Evolutionary conservation across 495 filamentous ascomycete species (phyloP).

Genomic region (Podospora australis): DNA sequence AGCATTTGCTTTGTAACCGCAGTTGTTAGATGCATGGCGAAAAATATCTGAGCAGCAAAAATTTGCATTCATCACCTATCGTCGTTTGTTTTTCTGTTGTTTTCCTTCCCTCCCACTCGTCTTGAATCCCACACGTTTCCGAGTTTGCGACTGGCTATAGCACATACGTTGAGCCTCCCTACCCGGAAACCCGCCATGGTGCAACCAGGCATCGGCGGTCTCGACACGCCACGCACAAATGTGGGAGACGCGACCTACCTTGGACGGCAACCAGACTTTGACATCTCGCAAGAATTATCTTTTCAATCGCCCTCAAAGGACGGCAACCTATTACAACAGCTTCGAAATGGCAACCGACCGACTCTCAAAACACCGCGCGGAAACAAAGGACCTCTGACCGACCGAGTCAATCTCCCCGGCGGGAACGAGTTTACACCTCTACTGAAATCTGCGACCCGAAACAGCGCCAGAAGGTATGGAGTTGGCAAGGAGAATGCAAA

Average conservation of each 20-base stretch:
- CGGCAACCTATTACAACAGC: slow-evolving; percentile 60
- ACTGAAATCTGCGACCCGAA: slow-evolving; percentile 80
- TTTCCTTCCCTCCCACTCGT: not conserved
- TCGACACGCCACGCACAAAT: slow-evolving; percentile 77
- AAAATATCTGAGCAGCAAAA: no score
- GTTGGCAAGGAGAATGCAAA: slow-evolving; percentile 44
- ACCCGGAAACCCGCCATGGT: slow-evolving; percentile 42
- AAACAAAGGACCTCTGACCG: slow-evolving; percentile 55
- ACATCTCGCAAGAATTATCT: slow-evolving; percentile 74
- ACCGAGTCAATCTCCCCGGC: slow-evolving; percentile 59
- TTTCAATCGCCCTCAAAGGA: slow-evolving; percentile 82
- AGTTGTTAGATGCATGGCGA: not conserved
- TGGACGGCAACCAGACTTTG: slow-evolving; percentile 61
- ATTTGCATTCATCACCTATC: not conserved
- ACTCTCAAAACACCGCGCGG: slow-evolving; percentile 65
- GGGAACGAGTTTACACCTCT: slow-evolving; percentile 88
- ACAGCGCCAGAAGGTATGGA: slow-evolving; percentile 59
- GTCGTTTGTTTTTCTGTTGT: slow-evolving; percentile 1
- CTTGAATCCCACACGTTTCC: no score
- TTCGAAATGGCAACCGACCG: slow-evolving; percentile 54
- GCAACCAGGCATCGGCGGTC: slow-evolving; percentile 45
- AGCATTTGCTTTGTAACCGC: not conserved
- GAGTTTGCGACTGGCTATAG: no score
- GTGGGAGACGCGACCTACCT: slow-evolving; percentile 73
- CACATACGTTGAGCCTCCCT: no score